These are phyloP conservation scores for Madurella mycetomatis DNA, from an alignment of 2,329 filamentous ascomycete species.

Conservation along the genomic window DNA sequence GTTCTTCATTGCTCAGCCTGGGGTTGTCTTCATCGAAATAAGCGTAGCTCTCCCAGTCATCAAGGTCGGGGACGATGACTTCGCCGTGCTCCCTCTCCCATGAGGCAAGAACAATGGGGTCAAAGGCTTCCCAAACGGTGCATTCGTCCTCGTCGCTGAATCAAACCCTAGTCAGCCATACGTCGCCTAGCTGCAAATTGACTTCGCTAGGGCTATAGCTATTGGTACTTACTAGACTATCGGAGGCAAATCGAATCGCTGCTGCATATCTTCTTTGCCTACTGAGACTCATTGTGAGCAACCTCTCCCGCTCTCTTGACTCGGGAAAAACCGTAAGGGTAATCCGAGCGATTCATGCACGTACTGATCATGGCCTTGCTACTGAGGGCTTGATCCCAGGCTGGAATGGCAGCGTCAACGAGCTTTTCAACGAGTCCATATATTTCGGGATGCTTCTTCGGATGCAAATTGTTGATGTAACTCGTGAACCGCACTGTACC, in stretches of 20 bases:
- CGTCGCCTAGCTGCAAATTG: background rate
- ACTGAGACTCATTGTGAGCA: no score
- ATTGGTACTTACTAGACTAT: background rate
- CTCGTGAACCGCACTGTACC: slow-evolving; percentile 34
- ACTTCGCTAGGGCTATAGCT: background rate
- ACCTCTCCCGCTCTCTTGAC: no score
- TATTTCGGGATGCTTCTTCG: slow-evolving; percentile 29
- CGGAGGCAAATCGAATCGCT: background rate
- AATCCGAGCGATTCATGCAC: no score
- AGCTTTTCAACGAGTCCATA: slow-evolving; percentile 36
- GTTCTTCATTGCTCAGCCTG: slow-evolving; percentile 15
- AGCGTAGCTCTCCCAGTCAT: slow-evolving; percentile 25
- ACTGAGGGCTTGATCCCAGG: slow-evolving; percentile 35
- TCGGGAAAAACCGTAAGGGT: no score
- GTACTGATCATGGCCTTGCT: background rate
- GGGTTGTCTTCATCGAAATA: slow-evolving; percentile 16
- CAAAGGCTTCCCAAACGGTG: slow-evolving; percentile 3
- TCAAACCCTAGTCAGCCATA: background rate
- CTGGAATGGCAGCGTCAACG: slow-evolving; percentile 35
- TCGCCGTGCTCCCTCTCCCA: slow-evolving; percentile 1
- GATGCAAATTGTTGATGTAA: slow-evolving; percentile 45
- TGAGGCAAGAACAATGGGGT: background rate
- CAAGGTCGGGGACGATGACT: slow-evolving; percentile 19
- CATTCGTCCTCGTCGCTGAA: background rate
- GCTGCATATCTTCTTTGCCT: background rate